Percentiles rank a stretch among this genome's conserved stretches.
Evolutionary conservation across 495 filamentous ascomycete genomes (phyloP).

Genomic region (Talaromyces ruber): DNA sequence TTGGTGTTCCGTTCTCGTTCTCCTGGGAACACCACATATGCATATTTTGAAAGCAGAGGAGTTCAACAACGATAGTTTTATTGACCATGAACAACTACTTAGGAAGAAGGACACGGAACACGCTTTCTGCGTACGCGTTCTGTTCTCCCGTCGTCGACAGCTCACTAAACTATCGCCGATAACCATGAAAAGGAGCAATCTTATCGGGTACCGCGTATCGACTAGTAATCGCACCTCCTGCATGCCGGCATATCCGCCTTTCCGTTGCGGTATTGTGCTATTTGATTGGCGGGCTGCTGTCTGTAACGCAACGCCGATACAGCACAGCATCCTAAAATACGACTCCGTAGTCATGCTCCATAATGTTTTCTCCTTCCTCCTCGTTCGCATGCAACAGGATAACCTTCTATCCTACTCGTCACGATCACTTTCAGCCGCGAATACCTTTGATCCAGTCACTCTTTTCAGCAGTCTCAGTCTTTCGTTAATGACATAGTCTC

Average conservation of each 20-base stretch:
- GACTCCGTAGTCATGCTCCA: not conserved
- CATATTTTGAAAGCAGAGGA: not conserved
- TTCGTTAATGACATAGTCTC: not conserved
- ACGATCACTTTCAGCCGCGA: not conserved
- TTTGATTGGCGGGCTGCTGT: not conserved
- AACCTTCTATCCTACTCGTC: not conserved
- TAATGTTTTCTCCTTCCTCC: not conserved
- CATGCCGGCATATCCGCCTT: not conserved
- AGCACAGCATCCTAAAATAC: not conserved
- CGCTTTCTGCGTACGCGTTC: too few relatives aligned
- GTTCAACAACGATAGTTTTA: not conserved
- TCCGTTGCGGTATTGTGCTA: not conserved
- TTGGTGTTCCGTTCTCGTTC: not conserved
- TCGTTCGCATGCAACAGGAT: not conserved
- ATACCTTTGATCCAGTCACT: not conserved
- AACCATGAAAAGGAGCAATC: not conserved
- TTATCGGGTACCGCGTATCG: conserved; percentile 2
- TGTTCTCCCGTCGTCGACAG: not conserved
- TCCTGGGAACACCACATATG: not conserved
- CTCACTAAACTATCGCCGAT: not conserved
- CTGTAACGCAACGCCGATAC: not conserved
- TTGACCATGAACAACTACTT: not conserved
- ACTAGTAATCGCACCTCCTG: not conserved
- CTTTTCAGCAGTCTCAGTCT: not conserved
- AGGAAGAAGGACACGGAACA: too few relatives aligned